phyloP scores from a whole-genome alignment of 225 moss, liverwort and hornwort species.

The Asterella californica region DNA sequence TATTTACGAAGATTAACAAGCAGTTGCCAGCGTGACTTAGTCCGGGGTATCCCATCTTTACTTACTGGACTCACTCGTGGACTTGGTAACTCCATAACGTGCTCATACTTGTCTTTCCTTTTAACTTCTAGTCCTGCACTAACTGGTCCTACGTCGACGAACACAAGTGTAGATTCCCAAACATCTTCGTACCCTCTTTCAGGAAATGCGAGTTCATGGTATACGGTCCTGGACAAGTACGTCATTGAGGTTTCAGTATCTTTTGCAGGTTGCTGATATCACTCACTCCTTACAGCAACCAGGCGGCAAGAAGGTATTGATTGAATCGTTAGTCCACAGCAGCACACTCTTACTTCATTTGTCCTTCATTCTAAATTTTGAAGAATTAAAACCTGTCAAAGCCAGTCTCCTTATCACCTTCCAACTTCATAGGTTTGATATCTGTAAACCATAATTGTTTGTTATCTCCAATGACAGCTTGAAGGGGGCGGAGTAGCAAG shows the following conservation, averaged over 20 bases:
- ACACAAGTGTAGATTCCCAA: not conserved
- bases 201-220: no score
- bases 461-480: constrained; percentile 31
- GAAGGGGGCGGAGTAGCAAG: constrained; percentile 86
- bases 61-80: not conserved
- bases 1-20: not conserved
- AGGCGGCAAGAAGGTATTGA: constrained; percentile 53
- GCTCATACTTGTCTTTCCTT: not conserved
- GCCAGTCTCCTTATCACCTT: not conserved
- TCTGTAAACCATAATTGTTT: not conserved
- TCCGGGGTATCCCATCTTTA: not conserved
- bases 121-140: not conserved
- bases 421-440: not conserved
- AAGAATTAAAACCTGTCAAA: not conserved
- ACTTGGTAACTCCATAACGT: not conserved
- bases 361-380: not conserved
- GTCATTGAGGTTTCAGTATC: not conserved
- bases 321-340: not conserved
- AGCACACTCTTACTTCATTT: not conserved
- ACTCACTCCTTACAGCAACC: constrained; percentile 97
- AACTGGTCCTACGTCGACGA: not conserved
- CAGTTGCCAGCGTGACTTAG: not conserved
- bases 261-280: constrained; percentile 67
- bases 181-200: not conserved
- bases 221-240: not conserved